Conservation (phyloP, 2,329 filamentous ascomycete genomes). For the Nemania sp. region DNA sequence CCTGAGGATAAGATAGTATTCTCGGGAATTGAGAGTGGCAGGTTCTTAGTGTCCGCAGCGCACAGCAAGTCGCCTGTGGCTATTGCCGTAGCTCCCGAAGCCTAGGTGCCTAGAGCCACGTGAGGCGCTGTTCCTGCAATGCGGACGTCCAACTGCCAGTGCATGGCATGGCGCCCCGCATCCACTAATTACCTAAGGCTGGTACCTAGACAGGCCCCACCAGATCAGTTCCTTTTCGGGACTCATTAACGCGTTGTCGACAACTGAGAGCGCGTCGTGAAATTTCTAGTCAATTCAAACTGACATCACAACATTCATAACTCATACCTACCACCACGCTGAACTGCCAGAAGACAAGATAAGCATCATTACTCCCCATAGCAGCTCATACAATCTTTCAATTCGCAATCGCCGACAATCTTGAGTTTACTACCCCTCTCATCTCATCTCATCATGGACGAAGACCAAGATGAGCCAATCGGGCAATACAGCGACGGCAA, state of each 20-base stretch:
- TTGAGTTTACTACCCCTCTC: no score
- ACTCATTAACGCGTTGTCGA: background rate
- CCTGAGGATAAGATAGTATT: no score
- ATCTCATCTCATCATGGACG: constrained; percentile 26
- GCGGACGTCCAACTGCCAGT: no score
- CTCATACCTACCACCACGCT: background rate
- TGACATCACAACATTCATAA: background rate
- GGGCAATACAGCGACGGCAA: constrained; percentile 63
- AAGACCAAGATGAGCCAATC: constrained; percentile 41
- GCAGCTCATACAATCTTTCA: background rate
- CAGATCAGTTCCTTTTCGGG: background rate
- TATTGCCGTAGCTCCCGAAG: no score
- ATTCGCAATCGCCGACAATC: background rate
- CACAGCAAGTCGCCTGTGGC: no score
- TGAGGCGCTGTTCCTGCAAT: no score
- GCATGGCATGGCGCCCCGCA: no score
- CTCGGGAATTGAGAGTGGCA: no score
- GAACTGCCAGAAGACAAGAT: background rate
- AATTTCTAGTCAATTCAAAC: background rate
- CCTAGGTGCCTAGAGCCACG: no score
- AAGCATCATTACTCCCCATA: background rate
- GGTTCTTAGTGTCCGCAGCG: no score
- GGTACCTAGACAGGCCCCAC: background rate
- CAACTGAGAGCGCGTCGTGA: background rate
- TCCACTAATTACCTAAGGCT: no score